Evolutionary conservation across 2,329 filamentous ascomycete genomes (phyloP), one percentile per base, ranked within the genome.

Genomic region (Gaeumannomyces sp.): DNA sequence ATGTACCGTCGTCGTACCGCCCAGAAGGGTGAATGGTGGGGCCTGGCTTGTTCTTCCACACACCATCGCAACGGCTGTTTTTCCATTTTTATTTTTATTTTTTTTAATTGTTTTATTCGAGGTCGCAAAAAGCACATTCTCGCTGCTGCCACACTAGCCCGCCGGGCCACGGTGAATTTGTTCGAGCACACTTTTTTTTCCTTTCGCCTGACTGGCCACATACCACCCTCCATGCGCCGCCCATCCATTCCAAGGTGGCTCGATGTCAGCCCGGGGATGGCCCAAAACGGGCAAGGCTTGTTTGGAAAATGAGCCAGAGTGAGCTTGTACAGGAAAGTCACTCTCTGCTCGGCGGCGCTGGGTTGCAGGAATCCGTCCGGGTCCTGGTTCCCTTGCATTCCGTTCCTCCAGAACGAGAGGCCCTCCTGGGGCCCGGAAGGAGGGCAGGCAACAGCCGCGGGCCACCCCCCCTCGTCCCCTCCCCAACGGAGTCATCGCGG

Each of bases 321-420:
- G 38, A 45, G 38, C n/a, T 53, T 53, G 45, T 53, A 53, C 45
- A 7, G 16, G 5, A 25, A 53, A 4, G 45, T 53, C 45, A 53
- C 45, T 25, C 45, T 53, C 22, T 25, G 7, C 22, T 5, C 19
- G 45, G 35, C 35, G 45, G 45, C 22, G 19, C 45, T 53, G 45
- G 45, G 45, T 53, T 53, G 45, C 45, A 53, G 45, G 45, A 53
- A 53, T 53, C 45, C 45, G 45, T 53, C 45, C 45, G 45, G 45
- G 45, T 22, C 22, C 45, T 53, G 45, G 45, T 13, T n/a, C 45
- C n/a, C 19, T 50, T 50, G 45, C 19, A 50, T 50, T 22, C 19
- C 45, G 4, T 3, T 50, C 22, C 19, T 50, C 45, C 8, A 50
- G 45, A 50, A n/a, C 1, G 45, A 50, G 45, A 53, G 19, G 45